A percentile compares a stretch with the other conserved stretches of the same genome.
phyloP scores from a whole-genome alignment of 192 early-diverging fungal genomes.

The Thamnidium elegans region DNA sequence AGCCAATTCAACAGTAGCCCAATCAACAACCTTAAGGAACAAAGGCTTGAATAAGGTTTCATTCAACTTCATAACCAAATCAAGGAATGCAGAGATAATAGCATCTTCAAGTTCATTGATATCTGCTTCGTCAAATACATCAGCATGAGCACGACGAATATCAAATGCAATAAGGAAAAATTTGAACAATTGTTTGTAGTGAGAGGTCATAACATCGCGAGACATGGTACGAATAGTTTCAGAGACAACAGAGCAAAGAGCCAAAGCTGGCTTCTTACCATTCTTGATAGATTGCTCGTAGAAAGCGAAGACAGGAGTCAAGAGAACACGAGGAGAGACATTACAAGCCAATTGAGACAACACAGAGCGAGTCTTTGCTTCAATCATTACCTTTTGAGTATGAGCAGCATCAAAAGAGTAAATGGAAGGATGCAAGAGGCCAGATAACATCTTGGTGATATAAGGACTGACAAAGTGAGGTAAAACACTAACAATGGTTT shows the following conservation, averaged over 20 bases:
- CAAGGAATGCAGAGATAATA: conserved; percentile 73
- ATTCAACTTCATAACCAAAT: conserved; percentile 87
- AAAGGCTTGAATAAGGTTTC: conserved; percentile 93
- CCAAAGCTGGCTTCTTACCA: conserved; percentile 54
- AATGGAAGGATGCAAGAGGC: conserved; percentile 52
- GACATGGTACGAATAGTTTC: conserved; percentile 63
- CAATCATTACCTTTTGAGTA: conserved; percentile 39
- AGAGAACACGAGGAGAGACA: conserved; percentile 60
- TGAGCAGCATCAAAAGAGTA: conserved; percentile 36
- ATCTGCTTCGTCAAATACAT: conserved; percentile 33
- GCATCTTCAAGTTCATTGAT: conserved; percentile 62
- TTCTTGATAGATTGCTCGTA: conserved; percentile 48
- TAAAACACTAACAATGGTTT: conserved; percentile 56
- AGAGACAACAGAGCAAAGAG: conserved; percentile 67
- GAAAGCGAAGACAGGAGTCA: conserved; percentile 58
- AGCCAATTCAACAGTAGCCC: conserved; percentile 57
- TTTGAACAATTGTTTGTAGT: conserved; percentile 80
- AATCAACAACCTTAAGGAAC: conserved; percentile 83
- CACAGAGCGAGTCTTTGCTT: conserved; percentile 42
- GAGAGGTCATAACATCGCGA: conserved; percentile 60
- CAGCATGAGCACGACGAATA: conserved; percentile 42
- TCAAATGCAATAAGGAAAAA: conserved; percentile 77
- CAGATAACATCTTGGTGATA: conserved; percentile 54
- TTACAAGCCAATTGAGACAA: conserved; percentile 51
- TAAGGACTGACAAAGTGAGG: conserved; percentile 79